A percentile compares a stretch with the other conserved stretches of the same genome.
phyloP scores from a whole-genome alignment of 176 grass and related monocot genomes.

The Sorghum bicolor region Sorghum_bicolor_NCBIv3 NC_012876.2:63583001-63583500 shows the following conservation, averaged over 20 bases:
- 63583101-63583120: not conserved
- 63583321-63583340: not conserved
- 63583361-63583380: too few relatives aligned
- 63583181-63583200: not conserved
- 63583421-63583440: too few relatives aligned
- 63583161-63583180: not conserved
- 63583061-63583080: conserved; percentile 27
- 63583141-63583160: conserved; percentile 35
- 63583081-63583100: conserved; percentile 2
- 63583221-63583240: not conserved
- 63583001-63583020: conserved; percentile 41
- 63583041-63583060: not conserved
- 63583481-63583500: not conserved
- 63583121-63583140: not conserved
- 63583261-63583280: too few relatives aligned
- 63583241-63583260: not conserved
- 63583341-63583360: not conserved
- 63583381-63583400: not conserved
- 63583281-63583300: not conserved
- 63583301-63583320: not conserved
- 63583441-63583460: too few relatives aligned
- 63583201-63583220: not conserved
- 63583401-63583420: not conserved
- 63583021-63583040: conserved; percentile 31
- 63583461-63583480: too few relatives aligned